Conservation (phyloP, 305 asterid genomes). For the Rubia occidens region DNA sequence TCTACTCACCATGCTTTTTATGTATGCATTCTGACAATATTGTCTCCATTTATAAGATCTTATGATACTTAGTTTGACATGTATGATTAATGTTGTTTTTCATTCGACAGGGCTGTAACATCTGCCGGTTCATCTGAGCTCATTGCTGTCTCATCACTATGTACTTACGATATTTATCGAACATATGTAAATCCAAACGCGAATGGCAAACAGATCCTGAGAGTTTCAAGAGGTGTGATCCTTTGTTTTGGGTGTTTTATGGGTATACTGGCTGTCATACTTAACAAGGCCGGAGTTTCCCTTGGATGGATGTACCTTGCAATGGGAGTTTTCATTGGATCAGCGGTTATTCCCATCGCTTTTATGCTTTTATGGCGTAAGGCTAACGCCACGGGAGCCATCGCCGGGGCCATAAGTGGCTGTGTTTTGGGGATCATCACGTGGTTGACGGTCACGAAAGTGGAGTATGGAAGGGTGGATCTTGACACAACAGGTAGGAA, state of each 20-base stretch:
- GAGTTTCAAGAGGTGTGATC: conserved; percentile 56
- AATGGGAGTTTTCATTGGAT: conserved; percentile 79
- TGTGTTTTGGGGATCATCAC: conserved; percentile 67
- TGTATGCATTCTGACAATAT: conserved; percentile 38
- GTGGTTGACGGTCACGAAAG: conserved; percentile 64
- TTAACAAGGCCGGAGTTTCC: conserved; percentile 79
- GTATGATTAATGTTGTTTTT: neutral
- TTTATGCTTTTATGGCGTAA: conserved; percentile 81
- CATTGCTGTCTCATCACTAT: conserved; percentile 78
- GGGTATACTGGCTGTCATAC: conserved; percentile 76
- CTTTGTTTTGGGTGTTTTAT: conserved; percentile 64
- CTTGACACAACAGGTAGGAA: conserved; percentile 91
- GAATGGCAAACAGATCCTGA: conserved; percentile 56
- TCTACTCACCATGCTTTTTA: conserved; percentile 84
- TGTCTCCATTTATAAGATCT: neutral
- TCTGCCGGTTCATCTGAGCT: conserved; percentile 92
- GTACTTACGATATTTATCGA: conserved; percentile 81
- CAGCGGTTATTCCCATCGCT: conserved; percentile 88
- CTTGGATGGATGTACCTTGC: conserved; percentile 94
- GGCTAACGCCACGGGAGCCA: conserved; percentile 75
- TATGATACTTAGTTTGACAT: neutral
- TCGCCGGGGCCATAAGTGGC: conserved; percentile 54
- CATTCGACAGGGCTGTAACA: conserved; percentile 69
- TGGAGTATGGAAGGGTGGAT: conserved; percentile 64
- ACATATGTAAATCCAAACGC: conserved; percentile 78